phyloP scores from a whole-genome alignment of 2,329 filamentous ascomycete genomes.

The Lecanicillium sp. region DNA sequence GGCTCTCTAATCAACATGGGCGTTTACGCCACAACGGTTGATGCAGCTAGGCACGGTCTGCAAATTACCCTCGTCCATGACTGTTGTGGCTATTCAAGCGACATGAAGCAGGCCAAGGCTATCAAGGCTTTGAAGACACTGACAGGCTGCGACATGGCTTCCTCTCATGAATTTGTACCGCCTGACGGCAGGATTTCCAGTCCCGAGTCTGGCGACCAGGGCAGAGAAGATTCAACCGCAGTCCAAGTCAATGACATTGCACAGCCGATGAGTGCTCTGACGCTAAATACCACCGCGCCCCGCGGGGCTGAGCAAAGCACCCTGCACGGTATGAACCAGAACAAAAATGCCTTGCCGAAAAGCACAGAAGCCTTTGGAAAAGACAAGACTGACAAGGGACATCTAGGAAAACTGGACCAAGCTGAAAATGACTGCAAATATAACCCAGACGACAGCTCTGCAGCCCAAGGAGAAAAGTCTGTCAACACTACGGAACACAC shows the following conservation, averaged over 20 bases:
- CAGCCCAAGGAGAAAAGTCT: too few relatives aligned
- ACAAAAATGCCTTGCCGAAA: slow-evolving; percentile 11
- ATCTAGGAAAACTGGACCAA: neutral
- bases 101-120: slow-evolving; percentile 62
- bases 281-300: slow-evolving; percentile 22
- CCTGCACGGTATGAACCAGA: slow-evolving; percentile 16
- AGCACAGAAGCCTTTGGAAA: slow-evolving; percentile 17
- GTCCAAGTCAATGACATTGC: slow-evolving; percentile 20
- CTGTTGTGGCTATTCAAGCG: slow-evolving; percentile 74
- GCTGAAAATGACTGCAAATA: neutral
- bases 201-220: slow-evolving; percentile 2
- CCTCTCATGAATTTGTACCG: slow-evolving; percentile 51
- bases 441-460: neutral
- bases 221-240: slow-evolving; percentile 10
- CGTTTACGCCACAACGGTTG: slow-evolving; percentile 84
- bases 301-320: slow-evolving; percentile 14
- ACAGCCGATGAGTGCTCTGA: slow-evolving; percentile 27
- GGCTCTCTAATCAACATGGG: slow-evolving; percentile 83
- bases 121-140: slow-evolving; percentile 65
- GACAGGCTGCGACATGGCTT: slow-evolving; percentile 64
- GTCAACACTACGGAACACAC: neutral
- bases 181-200: slow-evolving; percentile 18
- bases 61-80: slow-evolving; percentile 83
- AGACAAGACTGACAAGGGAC: slow-evolving; percentile 5
- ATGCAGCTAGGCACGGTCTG: slow-evolving; percentile 82